Evolutionary conservation across 352 stramenopile genomes (phyloP), one percentile per base, ranked within the genome.

Genomic region (Globisporangium alternatum): DNA sequence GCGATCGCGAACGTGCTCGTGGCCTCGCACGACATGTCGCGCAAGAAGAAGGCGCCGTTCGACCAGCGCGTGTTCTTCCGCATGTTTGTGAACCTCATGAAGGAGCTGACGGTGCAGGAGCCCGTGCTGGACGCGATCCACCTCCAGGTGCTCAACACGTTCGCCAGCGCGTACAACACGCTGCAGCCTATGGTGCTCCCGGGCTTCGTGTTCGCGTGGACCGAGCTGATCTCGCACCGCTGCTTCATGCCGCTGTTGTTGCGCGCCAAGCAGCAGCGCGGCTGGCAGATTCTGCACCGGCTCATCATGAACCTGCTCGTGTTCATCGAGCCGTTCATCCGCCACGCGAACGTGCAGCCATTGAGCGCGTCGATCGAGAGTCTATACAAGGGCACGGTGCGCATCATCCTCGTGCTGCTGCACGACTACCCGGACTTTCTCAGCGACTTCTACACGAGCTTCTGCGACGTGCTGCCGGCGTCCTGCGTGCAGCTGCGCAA

Each of bases 401-500:
- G 97, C 62, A 97, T 99, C 49, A 88, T 99, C 52, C 68, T 99
- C 44, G 96, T 99, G 61, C 76, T 99, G 19, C 77, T 99, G 56
- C 98, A 99, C 74, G 98, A 99, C 74, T 99, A 99, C 72, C 97
- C 97, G 12, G 94, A 98, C 65, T 99, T 99, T 69, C 67, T 99
- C 30, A 94, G 89, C 66, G 97, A 98, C 58, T 99, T 99, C 72
- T 98, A 99, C 80, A 88, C 98, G 52, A 98, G 91, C 54, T 98
- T 99, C 61, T 99, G 97, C 78, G 98, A 99, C 64, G 91, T 99
- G 30, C 95, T 99, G 44, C 98, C 97, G 7, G 80, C 97, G 4
- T 93, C 91, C 53, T 99, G 96, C 74, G 93, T 99, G 44, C 97
- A 99, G 72, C 81, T 99, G 48, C 89, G 98, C 43, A 99, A 99